Conservation (phyloP, 148 eudicot species). For the Rhododendron griersonianum region DNA sequence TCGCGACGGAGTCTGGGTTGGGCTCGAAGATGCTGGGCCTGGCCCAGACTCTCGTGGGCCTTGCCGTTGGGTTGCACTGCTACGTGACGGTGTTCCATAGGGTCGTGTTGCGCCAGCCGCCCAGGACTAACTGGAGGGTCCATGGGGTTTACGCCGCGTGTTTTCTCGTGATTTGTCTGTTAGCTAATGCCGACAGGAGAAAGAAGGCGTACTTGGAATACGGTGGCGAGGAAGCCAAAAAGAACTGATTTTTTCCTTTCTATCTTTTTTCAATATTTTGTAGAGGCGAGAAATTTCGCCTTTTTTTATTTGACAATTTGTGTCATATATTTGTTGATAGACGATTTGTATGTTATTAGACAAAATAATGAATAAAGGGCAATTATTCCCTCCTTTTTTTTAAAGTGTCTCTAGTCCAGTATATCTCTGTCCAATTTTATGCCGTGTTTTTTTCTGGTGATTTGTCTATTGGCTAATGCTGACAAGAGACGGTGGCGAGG, state of each 20-base stretch:
- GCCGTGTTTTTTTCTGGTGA: slow-evolving; percentile 75
- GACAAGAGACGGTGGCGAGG: slow-evolving; percentile 62
- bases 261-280: not conserved
- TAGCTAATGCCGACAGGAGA: slow-evolving; percentile 61
- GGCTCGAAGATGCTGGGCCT: slow-evolving; percentile 66
- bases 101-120: slow-evolving; percentile 73
- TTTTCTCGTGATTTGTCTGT: slow-evolving; percentile 72
- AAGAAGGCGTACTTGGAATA: slow-evolving; percentile 81
- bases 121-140: slow-evolving; percentile 75
- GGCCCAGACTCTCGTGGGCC: slow-evolving; percentile 79
- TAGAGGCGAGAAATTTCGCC: slow-evolving; percentile 9
- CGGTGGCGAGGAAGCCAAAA: slow-evolving; percentile 75
- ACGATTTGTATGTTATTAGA: not conserved
- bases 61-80: slow-evolving; percentile 86
- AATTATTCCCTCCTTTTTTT: not conserved
- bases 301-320: not conserved
- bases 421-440: slow-evolving; percentile 22
- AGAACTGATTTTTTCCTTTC: slow-evolving; percentile 25
- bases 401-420: not conserved
- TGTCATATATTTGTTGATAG: not conserved
- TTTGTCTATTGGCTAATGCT: slow-evolving; percentile 59
- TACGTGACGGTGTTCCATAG: slow-evolving; percentile 85
- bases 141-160: slow-evolving; percentile 89
- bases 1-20: slow-evolving; percentile 58
- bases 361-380: not conserved